Evolutionary conservation across 164 flowering plant species (phyloP), one percentile per base, ranked within the genome.

Genomic region (Pachysandra terminalis): DNA sequence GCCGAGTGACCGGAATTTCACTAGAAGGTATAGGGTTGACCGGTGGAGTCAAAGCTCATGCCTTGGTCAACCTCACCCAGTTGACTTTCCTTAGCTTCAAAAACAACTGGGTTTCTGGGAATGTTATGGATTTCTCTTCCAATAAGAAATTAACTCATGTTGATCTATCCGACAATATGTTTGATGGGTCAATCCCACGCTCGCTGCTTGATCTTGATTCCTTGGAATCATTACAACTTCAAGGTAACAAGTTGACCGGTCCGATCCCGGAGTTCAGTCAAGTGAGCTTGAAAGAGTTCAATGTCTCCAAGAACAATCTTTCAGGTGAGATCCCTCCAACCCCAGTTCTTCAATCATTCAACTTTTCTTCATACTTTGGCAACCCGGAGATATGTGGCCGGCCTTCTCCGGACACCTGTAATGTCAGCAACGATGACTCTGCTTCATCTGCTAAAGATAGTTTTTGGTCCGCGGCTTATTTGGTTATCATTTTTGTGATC

Each of bases 241-340:
- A 84, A 32, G 69, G 69, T 13, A 87, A 85, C 72, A 35, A 35
- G 10, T 64, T 87, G 66, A 76, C 67, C 1, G 89, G 84, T 9
- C 21, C 57, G 9, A 74, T 85, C 37, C 89, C 85, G 0, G 68
- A 53, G 5, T 75, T 87, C 45, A 60, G 68, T 37, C 89, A 85
- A 51, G 9, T 70, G 0, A 72, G 77, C 67, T 73, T 87, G 72
- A 70, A 13, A 60, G 69, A 51, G 8, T 75, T 85, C 73, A 81
- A 85, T 70, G 83, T 85, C 48, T 85, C 89, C 1, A 53, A 83
- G 69, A 87, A 85, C 66, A 35, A 79, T 23, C 84, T 85, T 19
- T 68, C 63, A 1, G 87, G 89, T 2, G 37, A 59, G 7, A 74
- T 85, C 16, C 88, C 92, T 25, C 19, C 21, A 21, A 82, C 84